Evolutionary conservation across 805 yeast species (phyloP), one percentile per base, ranked within the genome.

Genomic region (Barnettozyma wickerhamii): DNA sequence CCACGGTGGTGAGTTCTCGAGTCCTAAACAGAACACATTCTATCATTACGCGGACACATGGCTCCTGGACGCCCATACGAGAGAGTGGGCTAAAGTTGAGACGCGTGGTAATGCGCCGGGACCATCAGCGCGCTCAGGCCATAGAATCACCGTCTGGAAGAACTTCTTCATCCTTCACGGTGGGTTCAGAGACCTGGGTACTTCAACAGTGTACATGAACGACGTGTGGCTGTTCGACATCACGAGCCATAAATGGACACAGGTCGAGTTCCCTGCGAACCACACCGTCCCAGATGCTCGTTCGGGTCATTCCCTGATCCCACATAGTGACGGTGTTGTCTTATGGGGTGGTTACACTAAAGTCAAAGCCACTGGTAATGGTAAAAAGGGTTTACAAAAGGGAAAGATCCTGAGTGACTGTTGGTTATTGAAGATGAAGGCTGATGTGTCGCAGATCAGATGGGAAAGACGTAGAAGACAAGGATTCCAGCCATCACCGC

Each of bases 41-140:
- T 93, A 93, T 60, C 99, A 91, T 63, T 91, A 87, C 60, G 91
- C 96, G 14, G 99, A 91, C 58, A 84, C 96, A 4, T 91, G 99
- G 99, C 72, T 91, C 35, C 67, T 91, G 45, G 98, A 93, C 55
- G 76, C 90, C 2, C 78, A 74, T 24, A 70, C 83, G 14, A 88
- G 85, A 54, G 96, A 89, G 62, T 91, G 98, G 98, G 71, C 84
- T 18, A 89, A 90, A 55, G 66, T 89, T 5, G 98, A 91, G 41
- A 65, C 68, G 30, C 83, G 84, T 49, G 75, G 72, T 40, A n/a
- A n/a, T n/a, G n/a, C n/a, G n/a, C n/a, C n/a, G n/a, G 81, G 81
- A 1, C 98, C 98, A 4, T 68, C 81, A 12, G 84, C 96, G 0
- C 72, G 99, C 48, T 87, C 96, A 1, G 99, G 99, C 21, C 96